Conservation (phyloP, 805 yeast genomes). For the Teunomyces stri region DNA sequence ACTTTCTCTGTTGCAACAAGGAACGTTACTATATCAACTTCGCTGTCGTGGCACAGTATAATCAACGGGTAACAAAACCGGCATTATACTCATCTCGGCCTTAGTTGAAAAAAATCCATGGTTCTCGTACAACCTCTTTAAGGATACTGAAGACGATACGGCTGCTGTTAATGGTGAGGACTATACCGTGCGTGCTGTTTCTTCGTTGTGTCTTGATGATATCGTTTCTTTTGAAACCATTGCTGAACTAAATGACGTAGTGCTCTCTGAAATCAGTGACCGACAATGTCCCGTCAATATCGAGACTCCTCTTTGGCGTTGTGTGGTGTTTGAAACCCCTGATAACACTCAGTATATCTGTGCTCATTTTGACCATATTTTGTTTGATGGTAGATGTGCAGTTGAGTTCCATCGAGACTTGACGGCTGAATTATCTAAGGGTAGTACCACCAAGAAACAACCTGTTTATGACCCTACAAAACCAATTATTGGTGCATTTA, state of each 20-base stretch:
- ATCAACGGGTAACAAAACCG: background rate
- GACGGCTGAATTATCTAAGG: conserved; percentile 5
- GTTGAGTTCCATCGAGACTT: conserved; percentile 11
- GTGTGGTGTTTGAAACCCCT: conserved; percentile 7
- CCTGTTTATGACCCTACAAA: background rate
- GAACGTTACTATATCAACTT: conserved; percentile 10
- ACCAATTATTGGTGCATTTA: background rate
- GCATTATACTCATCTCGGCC: conserved; percentile 4
- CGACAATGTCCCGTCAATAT: conserved; percentile 4
- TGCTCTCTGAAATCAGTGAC: conserved; percentile 4
- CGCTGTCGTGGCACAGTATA: conserved; percentile 7
- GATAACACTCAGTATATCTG: conserved; percentile 3
- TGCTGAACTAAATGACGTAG: conserved; percentile 3
- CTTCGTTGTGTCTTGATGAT: conserved; percentile 4
- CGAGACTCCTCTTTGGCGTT: conserved; percentile 11
- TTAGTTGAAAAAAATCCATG: conserved; percentile 8
- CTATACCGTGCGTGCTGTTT: conserved; percentile 9
- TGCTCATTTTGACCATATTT: conserved; percentile 9
- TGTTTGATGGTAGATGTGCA: conserved; percentile 12
- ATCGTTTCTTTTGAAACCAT: conserved; percentile 6
- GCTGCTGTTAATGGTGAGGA: conserved; percentile 6
- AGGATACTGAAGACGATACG: background rate
- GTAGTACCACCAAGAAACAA: background rate
- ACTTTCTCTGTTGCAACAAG: conserved; percentile 10
- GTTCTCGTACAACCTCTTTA: conserved; percentile 9